Conservation (phyloP, 805 yeast genomes). For the Ascoidea rubescens region DNA sequence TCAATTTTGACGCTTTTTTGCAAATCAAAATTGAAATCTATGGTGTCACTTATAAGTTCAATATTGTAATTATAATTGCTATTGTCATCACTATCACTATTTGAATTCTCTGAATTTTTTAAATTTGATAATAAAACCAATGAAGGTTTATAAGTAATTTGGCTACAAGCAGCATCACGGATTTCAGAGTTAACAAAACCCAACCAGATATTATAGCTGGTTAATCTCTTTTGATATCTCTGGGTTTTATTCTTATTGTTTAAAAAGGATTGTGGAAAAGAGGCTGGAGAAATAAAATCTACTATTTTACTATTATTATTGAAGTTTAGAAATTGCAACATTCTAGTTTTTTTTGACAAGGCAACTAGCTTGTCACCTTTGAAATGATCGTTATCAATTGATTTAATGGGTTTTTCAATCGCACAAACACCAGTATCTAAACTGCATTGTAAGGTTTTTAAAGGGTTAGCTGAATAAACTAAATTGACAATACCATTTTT, state of each 20-base stretch:
- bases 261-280: neutral
- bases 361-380: too few species aligned
- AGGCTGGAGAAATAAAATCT: slow-evolving; percentile 5
- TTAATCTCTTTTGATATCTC: too few species aligned
- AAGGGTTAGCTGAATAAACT: slow-evolving; percentile 2
- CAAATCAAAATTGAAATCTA: neutral
- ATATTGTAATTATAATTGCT: too few species aligned
- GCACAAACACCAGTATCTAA: slow-evolving; percentile 2
- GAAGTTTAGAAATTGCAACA: too few species aligned
- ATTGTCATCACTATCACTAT: neutral
- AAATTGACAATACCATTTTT: neutral
- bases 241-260: too few species aligned
- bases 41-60: neutral
- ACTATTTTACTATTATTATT: slow-evolving; percentile 7
- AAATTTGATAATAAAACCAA: slow-evolving; percentile 4
- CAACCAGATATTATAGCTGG: slow-evolving; percentile 12
- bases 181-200: slow-evolving; percentile 25
- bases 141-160: slow-evolving; percentile 22
- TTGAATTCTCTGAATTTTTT: neutral
- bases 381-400: neutral
- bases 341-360: too few species aligned
- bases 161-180: slow-evolving; percentile 24
- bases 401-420: neutral
- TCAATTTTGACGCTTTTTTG: neutral
- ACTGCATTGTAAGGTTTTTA: slow-evolving; percentile 4